Conservation (phyloP, 1,139 yeast genomes). For the Geotrichum aggregatum region DNA sequence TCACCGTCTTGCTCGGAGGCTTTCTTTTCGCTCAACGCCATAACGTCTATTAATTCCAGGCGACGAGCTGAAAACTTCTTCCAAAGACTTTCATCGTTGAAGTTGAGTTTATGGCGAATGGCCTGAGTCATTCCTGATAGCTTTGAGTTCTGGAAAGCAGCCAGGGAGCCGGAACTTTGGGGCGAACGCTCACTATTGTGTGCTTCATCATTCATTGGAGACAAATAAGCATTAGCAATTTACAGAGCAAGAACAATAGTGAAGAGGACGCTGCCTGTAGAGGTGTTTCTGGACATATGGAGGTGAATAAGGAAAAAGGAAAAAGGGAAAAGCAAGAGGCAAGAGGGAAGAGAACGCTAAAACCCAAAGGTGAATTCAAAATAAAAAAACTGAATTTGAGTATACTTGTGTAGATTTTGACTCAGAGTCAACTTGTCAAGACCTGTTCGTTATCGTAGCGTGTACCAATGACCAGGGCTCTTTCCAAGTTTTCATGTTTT, state of each 20-base stretch:
- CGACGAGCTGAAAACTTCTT: slow-evolving; percentile 83
- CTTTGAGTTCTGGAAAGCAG: slow-evolving; percentile 14
- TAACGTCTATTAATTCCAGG: slow-evolving; percentile 77
- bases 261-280: not conserved
- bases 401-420: not conserved
- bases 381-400: not conserved
- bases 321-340: not conserved
- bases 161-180: not conserved
- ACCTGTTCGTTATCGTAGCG: too few relatives aligned
- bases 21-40: slow-evolving; percentile 70
- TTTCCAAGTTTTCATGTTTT: too few relatives aligned
- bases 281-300: too few relatives aligned
- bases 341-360: not conserved
- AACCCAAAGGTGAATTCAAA: not conserved
- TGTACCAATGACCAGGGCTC: too few relatives aligned
- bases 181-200: slow-evolving; percentile 12
- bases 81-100: slow-evolving; percentile 81
- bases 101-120: slow-evolving; percentile 68
- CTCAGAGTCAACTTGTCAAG: slow-evolving; percentile 4
- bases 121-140: slow-evolving; percentile 67
- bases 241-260: not conserved
- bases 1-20: slow-evolving; percentile 90
- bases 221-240: not conserved
- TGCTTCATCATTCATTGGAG: slow-evolving; percentile 9
- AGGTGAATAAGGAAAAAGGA: not conserved